phyloP scores from a whole-genome alignment of 352 stramenopile genomes.

The Globisporangium viniferum region DNA sequence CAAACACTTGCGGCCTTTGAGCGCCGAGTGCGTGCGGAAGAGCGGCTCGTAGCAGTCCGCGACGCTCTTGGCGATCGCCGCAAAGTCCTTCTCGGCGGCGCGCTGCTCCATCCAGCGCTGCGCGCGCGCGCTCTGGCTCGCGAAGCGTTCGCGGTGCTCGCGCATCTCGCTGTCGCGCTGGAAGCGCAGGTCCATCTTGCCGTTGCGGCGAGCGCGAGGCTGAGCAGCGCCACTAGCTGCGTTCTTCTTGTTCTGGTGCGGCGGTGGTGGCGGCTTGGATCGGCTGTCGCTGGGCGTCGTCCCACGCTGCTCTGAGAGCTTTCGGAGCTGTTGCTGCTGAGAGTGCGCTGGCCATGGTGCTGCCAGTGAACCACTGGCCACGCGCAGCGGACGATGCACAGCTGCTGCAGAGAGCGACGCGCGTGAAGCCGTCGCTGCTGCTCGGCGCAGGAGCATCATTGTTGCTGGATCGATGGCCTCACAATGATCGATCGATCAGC shows the following conservation, averaged over 20 bases:
- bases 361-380: not conserved
- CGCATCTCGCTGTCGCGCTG: slow-evolving; percentile 2
- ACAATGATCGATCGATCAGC: not conserved
- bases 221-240: not conserved
- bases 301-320: slow-evolving; percentile 1
- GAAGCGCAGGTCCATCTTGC: slow-evolving; percentile 14
- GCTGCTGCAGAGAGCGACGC: not conserved
- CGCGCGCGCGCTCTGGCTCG: not conserved
- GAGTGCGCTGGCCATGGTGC: not conserved
- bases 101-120: slow-evolving; percentile 12
- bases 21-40: slow-evolving; percentile 12
- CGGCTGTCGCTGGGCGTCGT: not conserved
- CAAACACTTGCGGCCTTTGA: not conserved
- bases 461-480: not conserved
- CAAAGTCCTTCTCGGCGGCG: slow-evolving; percentile 3
- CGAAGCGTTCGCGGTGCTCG: slow-evolving; percentile 6
- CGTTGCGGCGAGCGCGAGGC: not conserved
- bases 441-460: not conserved
- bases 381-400: slow-evolving; percentile 10
- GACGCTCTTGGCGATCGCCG: slow-evolving; percentile 13
- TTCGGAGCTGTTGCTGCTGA: not conserved
- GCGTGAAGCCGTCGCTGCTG: not conserved
- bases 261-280: not conserved
- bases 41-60: slow-evolving; percentile 19
- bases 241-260: not conserved